A percentile compares a stretch with the other conserved stretches of the same genome.
Conservation (phyloP, 768 basidiomycete genomes). For the Kwoniella bestiolae region DNA sequence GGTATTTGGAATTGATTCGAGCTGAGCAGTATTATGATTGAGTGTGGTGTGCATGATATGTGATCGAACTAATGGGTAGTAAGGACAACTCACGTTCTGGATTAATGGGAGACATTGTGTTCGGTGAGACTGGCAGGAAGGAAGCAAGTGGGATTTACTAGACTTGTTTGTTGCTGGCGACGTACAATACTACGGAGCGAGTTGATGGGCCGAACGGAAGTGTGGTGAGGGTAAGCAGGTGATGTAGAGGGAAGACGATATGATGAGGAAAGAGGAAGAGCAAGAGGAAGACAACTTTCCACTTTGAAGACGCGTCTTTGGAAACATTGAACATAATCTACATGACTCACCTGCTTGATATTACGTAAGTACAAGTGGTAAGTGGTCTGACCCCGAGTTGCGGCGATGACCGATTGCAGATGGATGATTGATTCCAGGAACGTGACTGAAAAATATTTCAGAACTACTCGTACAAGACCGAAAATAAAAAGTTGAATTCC, state of each 20-base stretch:
- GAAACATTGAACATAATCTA: not conserved
- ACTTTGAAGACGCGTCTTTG: not conserved
- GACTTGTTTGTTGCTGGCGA: not conserved
- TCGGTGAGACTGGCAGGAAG: not conserved
- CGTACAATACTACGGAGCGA: not conserved
- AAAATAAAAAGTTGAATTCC: not conserved
- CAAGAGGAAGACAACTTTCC: not conserved
- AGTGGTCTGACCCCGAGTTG: too few relatives aligned
- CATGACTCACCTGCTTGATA: not conserved
- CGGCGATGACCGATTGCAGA: not conserved
- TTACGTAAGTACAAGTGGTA: not conserved
- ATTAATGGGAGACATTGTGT: slow-evolving; percentile 39
- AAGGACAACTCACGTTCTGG: slow-evolving; percentile 47
- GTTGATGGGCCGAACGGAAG: too few relatives aligned
- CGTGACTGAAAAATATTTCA: not conserved
- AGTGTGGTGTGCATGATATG: too few relatives aligned
- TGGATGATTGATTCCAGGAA: not conserved
- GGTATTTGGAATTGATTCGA: slow-evolving; percentile 69
- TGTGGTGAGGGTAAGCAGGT: not conserved
- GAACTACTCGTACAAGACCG: not conserved
- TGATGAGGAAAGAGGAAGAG: not conserved
- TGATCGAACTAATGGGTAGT: too few relatives aligned
- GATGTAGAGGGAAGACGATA: not conserved
- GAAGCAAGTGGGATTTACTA: not conserved
- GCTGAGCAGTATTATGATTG: slow-evolving; percentile 45